Evolutionary conservation across 805 yeast species (phyloP).

Genomic region (Yarrowia bubula): DNA sequence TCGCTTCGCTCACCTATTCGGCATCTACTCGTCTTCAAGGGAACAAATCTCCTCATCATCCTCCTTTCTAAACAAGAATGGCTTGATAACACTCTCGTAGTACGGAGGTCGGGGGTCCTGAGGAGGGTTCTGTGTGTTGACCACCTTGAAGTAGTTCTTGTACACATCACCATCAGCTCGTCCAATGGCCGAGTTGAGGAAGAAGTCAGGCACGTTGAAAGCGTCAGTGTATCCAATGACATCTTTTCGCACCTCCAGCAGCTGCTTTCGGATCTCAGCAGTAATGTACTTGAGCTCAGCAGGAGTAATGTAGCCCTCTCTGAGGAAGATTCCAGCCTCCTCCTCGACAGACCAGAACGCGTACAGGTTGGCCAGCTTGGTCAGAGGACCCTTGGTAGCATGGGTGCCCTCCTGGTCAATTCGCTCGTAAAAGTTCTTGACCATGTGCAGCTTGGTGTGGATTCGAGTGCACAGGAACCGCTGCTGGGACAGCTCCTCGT

Average conservation of each 20-base stretch:
- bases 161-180: slow-evolving; percentile 78
- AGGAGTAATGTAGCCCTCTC: slow-evolving; percentile 55
- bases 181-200: slow-evolving; percentile 81
- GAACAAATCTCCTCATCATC: slow-evolving; percentile 32
- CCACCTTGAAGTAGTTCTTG: slow-evolving; percentile 64
- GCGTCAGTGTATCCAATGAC: slow-evolving; percentile 80
- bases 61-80: slow-evolving; percentile 38
- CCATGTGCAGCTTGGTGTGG: slow-evolving; percentile 42
- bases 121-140: slow-evolving; percentile 51
- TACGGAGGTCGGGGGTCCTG: slow-evolving; percentile 57
- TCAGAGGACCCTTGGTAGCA: slow-evolving; percentile 50
- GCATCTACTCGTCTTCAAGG: slow-evolving; percentile 16
- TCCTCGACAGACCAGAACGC: slow-evolving; percentile 65
- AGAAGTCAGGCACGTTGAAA: slow-evolving; percentile 74
- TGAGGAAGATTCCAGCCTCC: slow-evolving; percentile 71
- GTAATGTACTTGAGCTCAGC: slow-evolving; percentile 47
- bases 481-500: slow-evolving; percentile 44
- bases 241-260: slow-evolving; percentile 57
- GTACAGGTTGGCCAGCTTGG: slow-evolving; percentile 57
- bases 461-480: slow-evolving; percentile 44
- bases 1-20: too few relatives aligned
- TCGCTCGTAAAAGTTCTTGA: slow-evolving; percentile 41
- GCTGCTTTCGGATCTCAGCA: slow-evolving; percentile 46
- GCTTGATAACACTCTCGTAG: slow-evolving; percentile 41
- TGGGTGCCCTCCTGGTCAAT: slow-evolving; percentile 40